Evolutionary conservation across 371 early-diverging fungal species (phyloP), one percentile per base, ranked within the genome.

Genomic region (Sporodiniella umbellata): DNA sequence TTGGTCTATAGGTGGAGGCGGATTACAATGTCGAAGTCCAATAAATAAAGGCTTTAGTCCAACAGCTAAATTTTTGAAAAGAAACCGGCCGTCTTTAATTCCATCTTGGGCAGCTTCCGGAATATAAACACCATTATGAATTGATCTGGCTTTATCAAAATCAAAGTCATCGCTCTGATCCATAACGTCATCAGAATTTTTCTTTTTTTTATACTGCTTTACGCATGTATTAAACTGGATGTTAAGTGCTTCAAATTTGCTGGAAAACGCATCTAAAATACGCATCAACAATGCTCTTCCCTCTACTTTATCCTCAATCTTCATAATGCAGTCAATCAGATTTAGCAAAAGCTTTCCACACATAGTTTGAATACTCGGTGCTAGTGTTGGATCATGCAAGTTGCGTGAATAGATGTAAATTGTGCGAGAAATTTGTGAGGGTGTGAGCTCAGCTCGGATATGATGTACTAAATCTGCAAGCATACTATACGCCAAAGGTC

Each of bases 401-500:
- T 93, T 92, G 23, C 85, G 78, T 2, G 94, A 86, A 67, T 96
- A 98, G 17, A 95, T 88, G 50, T 88, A 83, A 7, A 98, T 87
- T 10, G 91, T 92, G 28, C 79, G 68, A 4, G 88, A 73, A 8
- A 98, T 68, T 62, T 95, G 95, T n/a, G 62, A 54, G 7, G 85
- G 80, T 2, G 86, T 78, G 4, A 98, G 78, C 42, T 94, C 92
- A 0, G 78, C 72, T 25, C 98, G 89, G 38, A 97, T 90, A 66
- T 94, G 92, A 58, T 96, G 96, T 30, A 98, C 87, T 42, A 97
- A 70, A 70, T 99, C 99, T 0, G 96, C 95, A 17, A 98, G 79
- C 78, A 96, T 91, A 57, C 91, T 92, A 60, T 94, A 92, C 1
- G 94, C 97, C 30, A 94, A 71, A 2, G 96, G 93, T 53, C 93